Evolutionary conservation across 208 protist species (phyloP).

Genomic region (Strigomonas culicis): DNA sequence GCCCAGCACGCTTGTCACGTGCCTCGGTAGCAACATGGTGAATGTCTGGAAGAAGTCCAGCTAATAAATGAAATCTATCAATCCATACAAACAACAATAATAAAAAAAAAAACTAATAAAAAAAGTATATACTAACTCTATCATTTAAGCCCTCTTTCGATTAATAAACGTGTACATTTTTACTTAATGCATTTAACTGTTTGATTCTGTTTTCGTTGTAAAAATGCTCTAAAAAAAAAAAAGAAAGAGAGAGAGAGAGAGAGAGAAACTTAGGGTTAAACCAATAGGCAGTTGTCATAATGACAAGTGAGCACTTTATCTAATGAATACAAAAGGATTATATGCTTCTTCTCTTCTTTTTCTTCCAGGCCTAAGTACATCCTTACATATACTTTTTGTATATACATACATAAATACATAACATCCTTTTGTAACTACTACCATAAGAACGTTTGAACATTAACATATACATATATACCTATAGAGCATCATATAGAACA

Average conservation of each 20-base stretch:
- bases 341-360: background rate
- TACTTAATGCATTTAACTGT: background rate
- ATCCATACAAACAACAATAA: background rate
- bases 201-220: background rate
- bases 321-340: too few relatives aligned
- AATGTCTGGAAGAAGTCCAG: constrained; percentile 88
- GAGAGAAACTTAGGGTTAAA: background rate
- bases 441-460: background rate
- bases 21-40: constrained; percentile 78
- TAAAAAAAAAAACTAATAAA: background rate
- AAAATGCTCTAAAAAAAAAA: constrained; percentile 14
- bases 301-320: too few relatives aligned
- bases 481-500: background rate
- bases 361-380: background rate
- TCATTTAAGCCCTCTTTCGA: constrained; percentile 15
- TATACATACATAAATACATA: background rate
- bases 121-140: background rate
- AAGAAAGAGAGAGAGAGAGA: background rate
- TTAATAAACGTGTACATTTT: constrained; percentile 7
- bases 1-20: constrained; percentile 75
- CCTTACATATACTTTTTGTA: constrained; percentile 13
- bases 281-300: constrained; percentile 3
- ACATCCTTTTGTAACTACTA: background rate
- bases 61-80: too few relatives aligned
- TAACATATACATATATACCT: constrained; percentile 1